Percentiles rank a stretch among this genome's conserved stretches.
These are phyloP conservation scores for Hibiscus syriacus DNA, from an alignment of 345 rosid genomes.

Conservation along the genomic window DNA sequence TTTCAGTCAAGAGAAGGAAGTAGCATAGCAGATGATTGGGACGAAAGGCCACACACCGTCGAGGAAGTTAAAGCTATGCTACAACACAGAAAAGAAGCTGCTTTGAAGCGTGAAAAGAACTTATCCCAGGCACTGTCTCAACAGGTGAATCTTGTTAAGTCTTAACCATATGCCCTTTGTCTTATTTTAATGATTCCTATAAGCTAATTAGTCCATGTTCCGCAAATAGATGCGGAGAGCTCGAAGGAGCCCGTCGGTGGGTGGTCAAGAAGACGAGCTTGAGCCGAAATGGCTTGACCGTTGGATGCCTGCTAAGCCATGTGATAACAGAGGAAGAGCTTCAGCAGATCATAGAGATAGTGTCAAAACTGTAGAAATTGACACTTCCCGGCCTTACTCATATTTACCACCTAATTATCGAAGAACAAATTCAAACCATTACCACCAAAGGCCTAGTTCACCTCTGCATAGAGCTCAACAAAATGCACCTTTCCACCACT, in stretches of 20 bases:
- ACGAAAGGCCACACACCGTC: slow-evolving; percentile 57
- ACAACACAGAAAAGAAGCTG: slow-evolving; percentile 51
- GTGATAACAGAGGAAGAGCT: slow-evolving; percentile 64
- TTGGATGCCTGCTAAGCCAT: slow-evolving; percentile 55
- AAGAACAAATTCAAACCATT: slow-evolving; percentile 35
- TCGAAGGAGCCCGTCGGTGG: slow-evolving; percentile 42
- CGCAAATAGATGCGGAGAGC: slow-evolving; percentile 37
- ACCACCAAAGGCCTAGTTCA: slow-evolving; percentile 50
- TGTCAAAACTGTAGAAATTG: slow-evolving; percentile 70
- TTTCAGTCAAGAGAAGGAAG: slow-evolving; percentile 67
- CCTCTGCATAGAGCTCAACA: slow-evolving; percentile 53
- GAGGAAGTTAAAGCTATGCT: slow-evolving; percentile 79
- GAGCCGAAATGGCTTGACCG: slow-evolving; percentile 60
- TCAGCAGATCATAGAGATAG: slow-evolving; percentile 57
- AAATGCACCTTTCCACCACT: slow-evolving; percentile 27
- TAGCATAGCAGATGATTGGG: slow-evolving; percentile 50
- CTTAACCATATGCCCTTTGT: not conserved
- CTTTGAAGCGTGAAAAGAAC: slow-evolving; percentile 50
- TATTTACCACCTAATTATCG: slow-evolving; percentile 31
- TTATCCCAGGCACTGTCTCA: slow-evolving; percentile 61
- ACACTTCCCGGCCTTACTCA: slow-evolving; percentile 54
- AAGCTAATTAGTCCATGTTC: slow-evolving; percentile 9
- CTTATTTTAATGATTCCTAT: not conserved
- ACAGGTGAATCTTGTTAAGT: slow-evolving; percentile 30
- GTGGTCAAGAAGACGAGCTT: slow-evolving; percentile 38